Base-by-base conservation (phyloP, 1,284 basidiomycete genomes). In the Hemileia vastatrix region DNA sequence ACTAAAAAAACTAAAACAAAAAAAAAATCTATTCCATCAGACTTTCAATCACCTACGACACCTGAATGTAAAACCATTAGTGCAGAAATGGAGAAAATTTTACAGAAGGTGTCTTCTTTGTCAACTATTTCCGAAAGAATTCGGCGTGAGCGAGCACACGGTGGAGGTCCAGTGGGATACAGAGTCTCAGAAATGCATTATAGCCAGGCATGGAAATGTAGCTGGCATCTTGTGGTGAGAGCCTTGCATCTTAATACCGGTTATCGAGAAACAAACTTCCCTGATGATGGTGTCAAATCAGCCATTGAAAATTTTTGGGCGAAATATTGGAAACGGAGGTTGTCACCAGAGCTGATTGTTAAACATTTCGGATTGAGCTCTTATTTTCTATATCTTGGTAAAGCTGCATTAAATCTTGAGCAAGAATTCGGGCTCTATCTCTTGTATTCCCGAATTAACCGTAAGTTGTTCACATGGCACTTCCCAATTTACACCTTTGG, bases 401-500 rank as follows among this genome's bases (percentile, higher is more conserved):
- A 55, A 43, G 48, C 54, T n/a, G 47, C 60, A 1, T 43, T 63
- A n/a, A 63, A 63, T 54, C 32, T 53, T 19, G 60, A 63, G 43
- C 43, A 45, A n/a, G 60, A 63, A 50, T 54, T 55, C 49, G 60
- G 60, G 13, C 60, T 63, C 31, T 63, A 63, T 32, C 54, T 63
- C 23, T 21, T 63, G 48, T 54, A 63, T 44, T 6, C 60, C 11
- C 44, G 60, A 23, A 50, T 63, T 23, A 63, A 63, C 56, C 60
- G 60, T 63, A 48, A 3, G 60, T 56, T 19, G 6, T 54, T 27
- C 44, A n/a, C n/a, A n/a, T n/a, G n/a, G n/a, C n/a, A n/a, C 27
- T 44, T 3, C 32, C 18, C 31, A 24, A 5, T 31, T 27, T 24
- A 51, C 18, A n/a, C 44, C 44, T 47, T 18, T 47, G 4, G 43